Evolutionary conservation across 805 yeast genomes (phyloP).

Genomic region (Diddensiella santjacobensis): DNA sequence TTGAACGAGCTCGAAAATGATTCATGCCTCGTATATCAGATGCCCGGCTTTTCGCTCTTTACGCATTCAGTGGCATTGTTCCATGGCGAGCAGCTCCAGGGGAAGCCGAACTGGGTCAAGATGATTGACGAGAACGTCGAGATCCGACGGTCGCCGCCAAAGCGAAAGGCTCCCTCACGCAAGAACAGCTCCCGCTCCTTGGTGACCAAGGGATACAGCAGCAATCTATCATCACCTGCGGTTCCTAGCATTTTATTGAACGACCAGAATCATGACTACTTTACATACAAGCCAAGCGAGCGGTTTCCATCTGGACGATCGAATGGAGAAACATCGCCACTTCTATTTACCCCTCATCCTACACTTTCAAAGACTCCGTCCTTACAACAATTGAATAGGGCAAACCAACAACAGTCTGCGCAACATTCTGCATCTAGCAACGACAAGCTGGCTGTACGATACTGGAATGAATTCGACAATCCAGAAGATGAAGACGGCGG

Average conservation of each 20-base stretch:
- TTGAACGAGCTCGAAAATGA: constrained; percentile 37
- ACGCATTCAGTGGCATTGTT: constrained; percentile 35
- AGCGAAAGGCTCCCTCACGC: constrained; percentile 7
- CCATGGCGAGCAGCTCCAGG: constrained; percentile 32
- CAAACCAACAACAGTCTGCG: neutral
- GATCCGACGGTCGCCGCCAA: constrained; percentile 45
- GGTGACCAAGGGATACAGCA: neutral
- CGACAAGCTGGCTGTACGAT: constrained; percentile 34
- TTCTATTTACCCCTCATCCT: neutral
- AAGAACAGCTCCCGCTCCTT: neutral
- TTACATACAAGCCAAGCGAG: neutral
- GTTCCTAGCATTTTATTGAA: constrained; percentile 23
- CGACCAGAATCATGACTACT: constrained; percentile 6
- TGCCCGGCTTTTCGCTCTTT: constrained; percentile 40
- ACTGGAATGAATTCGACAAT: constrained; percentile 69
- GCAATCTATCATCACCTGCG: neutral
- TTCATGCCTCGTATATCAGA: constrained; percentile 48
- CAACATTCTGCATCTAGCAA: constrained; percentile 3
- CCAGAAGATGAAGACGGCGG: constrained; percentile 48
- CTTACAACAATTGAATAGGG: constrained; percentile 5
- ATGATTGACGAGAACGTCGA: constrained; percentile 35
- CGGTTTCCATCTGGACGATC: neutral
- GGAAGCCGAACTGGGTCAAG: constrained; percentile 40
- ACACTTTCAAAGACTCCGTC: neutral
- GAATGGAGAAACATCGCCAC: neutral